Evolutionary conservation across 1,139 yeast species (phyloP).

Genomic region (Yamadazyma taylorii): DNA sequence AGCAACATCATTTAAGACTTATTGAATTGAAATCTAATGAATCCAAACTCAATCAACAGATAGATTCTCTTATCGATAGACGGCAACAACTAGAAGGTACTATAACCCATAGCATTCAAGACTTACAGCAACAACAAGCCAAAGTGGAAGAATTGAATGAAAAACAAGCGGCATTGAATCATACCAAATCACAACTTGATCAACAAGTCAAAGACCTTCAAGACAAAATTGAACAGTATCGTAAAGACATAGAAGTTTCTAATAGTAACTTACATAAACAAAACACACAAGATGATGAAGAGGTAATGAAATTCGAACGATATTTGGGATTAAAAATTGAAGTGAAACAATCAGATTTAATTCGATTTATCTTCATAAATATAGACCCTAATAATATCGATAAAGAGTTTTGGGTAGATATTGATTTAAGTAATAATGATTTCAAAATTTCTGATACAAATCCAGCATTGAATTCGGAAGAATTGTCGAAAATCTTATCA

Average conservation of each 20-base stretch:
- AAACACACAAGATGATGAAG: constrained; percentile 38
- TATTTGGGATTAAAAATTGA: constrained; percentile 48
- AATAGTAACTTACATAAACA: constrained; percentile 27
- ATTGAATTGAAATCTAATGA: constrained; percentile 31
- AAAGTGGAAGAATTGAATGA: constrained; percentile 28
- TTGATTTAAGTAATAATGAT: constrained; percentile 36
- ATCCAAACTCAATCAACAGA: constrained; percentile 23
- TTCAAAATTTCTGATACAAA: constrained; percentile 30
- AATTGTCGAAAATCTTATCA: constrained; percentile 20
- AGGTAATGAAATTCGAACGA: constrained; percentile 42
- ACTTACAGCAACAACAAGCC: constrained; percentile 24
- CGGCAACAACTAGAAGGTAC: constrained; percentile 23
- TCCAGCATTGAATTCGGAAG: constrained; percentile 32
- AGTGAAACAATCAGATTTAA: constrained; percentile 35
- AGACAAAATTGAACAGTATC: constrained; percentile 21
- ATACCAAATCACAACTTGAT: constrained; percentile 25
- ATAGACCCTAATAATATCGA: constrained; percentile 41
- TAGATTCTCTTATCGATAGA: constrained; percentile 19
- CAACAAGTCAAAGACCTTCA: constrained; percentile 27
- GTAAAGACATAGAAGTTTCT: constrained; percentile 18
- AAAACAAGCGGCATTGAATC: constrained; percentile 23
- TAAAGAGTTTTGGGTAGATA: constrained; percentile 35
- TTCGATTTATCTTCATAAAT: constrained; percentile 42
- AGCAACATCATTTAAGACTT: constrained; percentile 28
- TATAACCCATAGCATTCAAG: constrained; percentile 18